Evolutionary conservation across 108 stramenopile species (phyloP).

Genomic region (Tribonema minus): DNA sequence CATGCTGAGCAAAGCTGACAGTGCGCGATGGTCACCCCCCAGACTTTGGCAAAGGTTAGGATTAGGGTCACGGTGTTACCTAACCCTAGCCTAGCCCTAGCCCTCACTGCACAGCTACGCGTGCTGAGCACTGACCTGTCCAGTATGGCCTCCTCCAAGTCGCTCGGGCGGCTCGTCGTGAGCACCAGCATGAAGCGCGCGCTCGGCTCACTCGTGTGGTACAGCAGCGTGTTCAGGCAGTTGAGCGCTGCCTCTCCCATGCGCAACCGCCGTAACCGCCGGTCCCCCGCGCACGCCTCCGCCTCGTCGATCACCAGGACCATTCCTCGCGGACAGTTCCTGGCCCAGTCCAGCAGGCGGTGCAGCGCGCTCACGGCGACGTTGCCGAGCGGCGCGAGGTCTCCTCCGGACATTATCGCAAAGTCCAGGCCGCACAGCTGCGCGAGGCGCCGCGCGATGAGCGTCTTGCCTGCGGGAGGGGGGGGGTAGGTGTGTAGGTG

Average conservation of each 20-base stretch:
- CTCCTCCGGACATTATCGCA: conserved; percentile 8
- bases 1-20: too few species aligned
- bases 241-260: conserved; percentile 37
- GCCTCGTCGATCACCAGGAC: conserved; percentile 49
- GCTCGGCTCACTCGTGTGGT: conserved; percentile 43
- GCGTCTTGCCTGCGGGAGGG: conserved; percentile 24
- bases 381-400: conserved; percentile 6
- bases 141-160: conserved; percentile 25
- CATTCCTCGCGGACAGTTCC: conserved; percentile 9
- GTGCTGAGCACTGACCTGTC: too few species aligned
- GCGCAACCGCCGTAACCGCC: conserved; percentile 1
- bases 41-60: too few species aligned
- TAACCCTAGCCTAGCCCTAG: too few species aligned
- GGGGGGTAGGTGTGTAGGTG: too few species aligned
- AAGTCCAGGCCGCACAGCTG: conserved; percentile 5
- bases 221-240: conserved; percentile 42
- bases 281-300: conserved; percentile 28
- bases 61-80: too few species aligned
- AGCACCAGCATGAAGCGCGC: conserved; percentile 45
- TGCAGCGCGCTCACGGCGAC: conserved; percentile 1
- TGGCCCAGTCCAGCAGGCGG: conserved; percentile 14
- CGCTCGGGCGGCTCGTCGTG: conserved; percentile 44
- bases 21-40: too few species aligned
- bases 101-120: too few species aligned
- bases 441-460: conserved; percentile 12